phyloP scores from a whole-genome alignment of 129 eudicot genomes.

The Lonicera japonica region DNA sequence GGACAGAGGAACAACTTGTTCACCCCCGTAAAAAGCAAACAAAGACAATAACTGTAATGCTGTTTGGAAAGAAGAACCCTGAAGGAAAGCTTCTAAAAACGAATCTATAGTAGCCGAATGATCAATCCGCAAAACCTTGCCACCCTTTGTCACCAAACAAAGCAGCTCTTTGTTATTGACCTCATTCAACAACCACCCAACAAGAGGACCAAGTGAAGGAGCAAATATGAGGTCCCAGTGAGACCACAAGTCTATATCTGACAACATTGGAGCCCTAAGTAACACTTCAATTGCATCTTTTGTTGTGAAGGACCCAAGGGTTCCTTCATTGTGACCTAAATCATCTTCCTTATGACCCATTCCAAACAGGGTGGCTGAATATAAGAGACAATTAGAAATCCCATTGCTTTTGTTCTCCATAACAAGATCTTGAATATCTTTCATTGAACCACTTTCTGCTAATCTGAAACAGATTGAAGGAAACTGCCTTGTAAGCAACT shows the following conservation, averaged over 20 bases:
- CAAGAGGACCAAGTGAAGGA: constrained; percentile 85
- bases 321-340: constrained; percentile 15
- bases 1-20: constrained; percentile 43
- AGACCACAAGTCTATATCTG: constrained; percentile 62
- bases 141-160: constrained; percentile 67
- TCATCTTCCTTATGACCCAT: neutral
- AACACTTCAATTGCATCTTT: constrained; percentile 60
- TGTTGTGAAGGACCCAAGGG: constrained; percentile 27
- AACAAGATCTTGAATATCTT: constrained; percentile 17
- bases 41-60: constrained; percentile 69
- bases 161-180: constrained; percentile 61
- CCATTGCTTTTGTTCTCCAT: constrained; percentile 22
- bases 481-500: constrained; percentile 61
- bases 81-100: constrained; percentile 54
- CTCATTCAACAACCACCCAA: constrained; percentile 65
- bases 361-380: constrained; percentile 57
- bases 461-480: constrained; percentile 58
- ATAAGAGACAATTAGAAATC: constrained; percentile 39
- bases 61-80: constrained; percentile 56
- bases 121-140: constrained; percentile 68
- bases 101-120: constrained; percentile 73
- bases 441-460: constrained; percentile 22
- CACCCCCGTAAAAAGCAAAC: constrained; percentile 66
- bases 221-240: constrained; percentile 74
- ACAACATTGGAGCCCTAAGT: constrained; percentile 72